Conservation (phyloP, 1,139 yeast genomes). For the Meyerozyma athensensis region DNA sequence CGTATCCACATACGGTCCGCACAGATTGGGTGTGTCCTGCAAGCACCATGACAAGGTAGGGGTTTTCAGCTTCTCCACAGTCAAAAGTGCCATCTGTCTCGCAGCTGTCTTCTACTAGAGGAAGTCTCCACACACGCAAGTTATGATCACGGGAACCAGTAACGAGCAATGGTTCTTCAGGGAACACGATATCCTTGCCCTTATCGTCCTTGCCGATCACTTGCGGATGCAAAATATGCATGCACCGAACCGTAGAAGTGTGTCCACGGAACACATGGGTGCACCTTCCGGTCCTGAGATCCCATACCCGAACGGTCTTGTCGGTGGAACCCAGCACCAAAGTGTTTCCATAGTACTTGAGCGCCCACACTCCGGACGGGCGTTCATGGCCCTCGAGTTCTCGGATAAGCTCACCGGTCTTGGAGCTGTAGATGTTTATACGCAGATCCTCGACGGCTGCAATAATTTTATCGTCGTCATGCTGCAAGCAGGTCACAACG, state of each 20-base stretch:
- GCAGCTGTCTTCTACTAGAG: conserved; percentile 45
- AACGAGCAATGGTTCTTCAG: conserved; percentile 61
- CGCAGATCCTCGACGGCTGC: conserved; percentile 90
- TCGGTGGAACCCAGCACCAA: conserved; percentile 91
- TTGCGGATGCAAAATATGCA: conserved; percentile 74
- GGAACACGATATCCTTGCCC: conserved; percentile 62
- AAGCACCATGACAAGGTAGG: conserved; percentile 69
- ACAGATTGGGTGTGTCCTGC: conserved; percentile 87
- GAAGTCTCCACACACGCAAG: conserved; percentile 83
- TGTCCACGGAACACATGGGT: conserved; percentile 89
- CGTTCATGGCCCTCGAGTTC: conserved; percentile 89
- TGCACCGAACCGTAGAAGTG: conserved; percentile 86
- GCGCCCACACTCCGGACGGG: conserved; percentile 84
- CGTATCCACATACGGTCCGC: conserved; percentile 82
- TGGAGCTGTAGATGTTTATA: conserved; percentile 76
- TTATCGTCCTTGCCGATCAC: conserved; percentile 53
- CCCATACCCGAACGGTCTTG: conserved; percentile 89
- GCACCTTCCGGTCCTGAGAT: conserved; percentile 66
- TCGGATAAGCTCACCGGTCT: conserved; percentile 62
- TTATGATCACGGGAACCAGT: conserved; percentile 93
- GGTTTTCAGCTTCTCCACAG: conserved; percentile 45
- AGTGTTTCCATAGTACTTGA: conserved; percentile 80
- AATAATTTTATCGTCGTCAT: conserved; percentile 84
- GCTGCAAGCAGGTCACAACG: conserved; percentile 91
- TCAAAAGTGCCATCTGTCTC: conserved; percentile 29